These are phyloP conservation scores for Blumeriella jaapii DNA, from an alignment of 2,329 filamentous ascomycete species.

Conservation along the genomic window DNA sequence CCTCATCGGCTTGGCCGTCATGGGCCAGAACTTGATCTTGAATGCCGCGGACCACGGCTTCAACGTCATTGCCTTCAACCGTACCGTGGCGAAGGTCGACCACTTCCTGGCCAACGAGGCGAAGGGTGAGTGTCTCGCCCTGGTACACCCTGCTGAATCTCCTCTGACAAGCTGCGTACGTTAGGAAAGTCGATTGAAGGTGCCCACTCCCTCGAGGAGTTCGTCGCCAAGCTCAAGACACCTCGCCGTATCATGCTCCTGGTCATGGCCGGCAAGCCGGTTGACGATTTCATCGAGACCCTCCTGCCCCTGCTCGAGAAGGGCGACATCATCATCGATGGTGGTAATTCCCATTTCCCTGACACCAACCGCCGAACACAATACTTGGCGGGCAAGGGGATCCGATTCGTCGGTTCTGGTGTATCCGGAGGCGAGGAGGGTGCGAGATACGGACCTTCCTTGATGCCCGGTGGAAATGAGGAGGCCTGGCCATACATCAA, in stretches of 20 bases:
- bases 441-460: constrained; percentile 89
- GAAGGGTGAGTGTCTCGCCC: constrained; percentile 44
- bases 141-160: not conserved
- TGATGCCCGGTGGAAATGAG: constrained; percentile 99
- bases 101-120: constrained; percentile 83
- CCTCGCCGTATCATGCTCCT: constrained; percentile 97
- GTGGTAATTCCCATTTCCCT: constrained; percentile 98
- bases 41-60: constrained; percentile 88
- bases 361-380: constrained; percentile 95
- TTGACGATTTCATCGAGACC: constrained; percentile 97
- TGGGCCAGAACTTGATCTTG: constrained; percentile 80
- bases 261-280: constrained; percentile 94
- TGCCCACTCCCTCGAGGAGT: constrained; percentile 88
- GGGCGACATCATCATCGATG: constrained; percentile 98
- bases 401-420: constrained; percentile 92
- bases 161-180: constrained; percentile 6
- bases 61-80: constrained; percentile 97
- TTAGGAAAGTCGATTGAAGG: constrained; percentile 84
- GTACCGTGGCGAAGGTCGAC: constrained; percentile 97
- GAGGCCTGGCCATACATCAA: constrained; percentile 97
- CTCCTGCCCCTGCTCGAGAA: constrained; percentile 72
- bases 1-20: constrained; percentile 87
- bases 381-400: constrained; percentile 77
- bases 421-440: constrained; percentile 99
- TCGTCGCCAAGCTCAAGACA: constrained; percentile 91